A percentile compares a stretch with the other conserved stretches of the same genome.
Conservation (phyloP, 495 filamentous ascomycete species). For the Acidomyces sp. region DNA sequence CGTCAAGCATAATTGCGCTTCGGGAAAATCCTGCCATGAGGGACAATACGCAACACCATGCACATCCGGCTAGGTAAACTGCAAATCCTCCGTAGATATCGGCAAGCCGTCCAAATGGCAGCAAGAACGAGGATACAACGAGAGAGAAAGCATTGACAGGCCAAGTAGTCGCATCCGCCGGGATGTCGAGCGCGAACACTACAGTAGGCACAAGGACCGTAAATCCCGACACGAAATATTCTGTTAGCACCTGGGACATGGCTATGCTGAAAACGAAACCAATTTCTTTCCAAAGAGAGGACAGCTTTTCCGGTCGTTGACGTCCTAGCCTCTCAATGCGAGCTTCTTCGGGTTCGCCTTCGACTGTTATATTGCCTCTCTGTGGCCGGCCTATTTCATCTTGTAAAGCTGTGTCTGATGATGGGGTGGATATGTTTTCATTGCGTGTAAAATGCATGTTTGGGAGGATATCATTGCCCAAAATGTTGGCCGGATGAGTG, state of each 20-base stretch:
- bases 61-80: conserved; percentile 53
- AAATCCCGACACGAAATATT: conserved; percentile 81
- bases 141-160: conserved; percentile 68
- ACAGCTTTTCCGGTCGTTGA: conserved; percentile 55
- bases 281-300: conserved; percentile 45
- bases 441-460: too few species aligned
- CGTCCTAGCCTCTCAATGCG: conserved; percentile 56
- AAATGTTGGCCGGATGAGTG: too few species aligned
- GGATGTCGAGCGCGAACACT: conserved; percentile 48
- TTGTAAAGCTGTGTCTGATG: too few species aligned
- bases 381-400: too few species aligned
- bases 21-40: conserved; percentile 58
- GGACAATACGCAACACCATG: conserved; percentile 60
- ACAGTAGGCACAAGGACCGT: conserved; percentile 67
- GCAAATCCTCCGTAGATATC: conserved; percentile 52
- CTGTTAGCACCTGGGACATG: conserved; percentile 60
- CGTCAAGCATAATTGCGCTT: conserved; percentile 58
- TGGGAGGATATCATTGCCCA: too few species aligned
- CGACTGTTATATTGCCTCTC: too few species aligned
- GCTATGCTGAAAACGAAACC: conserved; percentile 61
- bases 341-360: conserved; percentile 15
- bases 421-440: too few species aligned
- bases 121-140: conserved; percentile 57
- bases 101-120: conserved; percentile 53
- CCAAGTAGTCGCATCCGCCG: conserved; percentile 55